phyloP scores from a whole-genome alignment of 768 basidiomycete genomes.

The Russula vinacea region DNA sequence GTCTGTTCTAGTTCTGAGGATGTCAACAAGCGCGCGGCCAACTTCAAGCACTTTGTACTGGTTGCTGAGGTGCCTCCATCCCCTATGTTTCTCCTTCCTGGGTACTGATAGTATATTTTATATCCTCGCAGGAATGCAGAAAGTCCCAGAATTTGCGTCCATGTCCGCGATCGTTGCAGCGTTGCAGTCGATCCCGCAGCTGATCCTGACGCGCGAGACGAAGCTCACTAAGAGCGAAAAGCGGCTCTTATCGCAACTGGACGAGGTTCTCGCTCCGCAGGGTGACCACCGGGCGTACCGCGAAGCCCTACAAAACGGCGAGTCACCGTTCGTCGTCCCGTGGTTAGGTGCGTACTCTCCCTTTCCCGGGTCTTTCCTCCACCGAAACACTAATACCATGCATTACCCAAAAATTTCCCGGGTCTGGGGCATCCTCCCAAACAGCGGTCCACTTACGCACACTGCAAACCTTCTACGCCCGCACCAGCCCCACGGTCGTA shows the following conservation, averaged over 20 bases:
- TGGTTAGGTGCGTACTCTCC: constrained; percentile 39
- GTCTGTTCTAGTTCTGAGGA: constrained; percentile 40
- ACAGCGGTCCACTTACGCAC: constrained; percentile 39
- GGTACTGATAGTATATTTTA: neutral
- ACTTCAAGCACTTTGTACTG: constrained; percentile 46
- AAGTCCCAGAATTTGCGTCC: constrained; percentile 46
- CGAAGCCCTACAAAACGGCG: constrained; percentile 35
- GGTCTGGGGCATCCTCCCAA: neutral
- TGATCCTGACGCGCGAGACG: constrained; percentile 33
- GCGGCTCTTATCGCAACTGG: constrained; percentile 34
- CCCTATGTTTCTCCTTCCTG: neutral
- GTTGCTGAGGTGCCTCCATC: constrained; percentile 39
- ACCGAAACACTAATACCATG: neutral
- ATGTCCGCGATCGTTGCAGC: constrained; percentile 44
- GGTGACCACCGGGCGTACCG: constrained; percentile 42
- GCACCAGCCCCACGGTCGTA: neutral
- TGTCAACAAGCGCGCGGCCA: constrained; percentile 39
- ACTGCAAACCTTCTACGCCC: constrained; percentile 11
- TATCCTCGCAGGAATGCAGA: constrained; percentile 41
- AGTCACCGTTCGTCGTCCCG: constrained; percentile 37
- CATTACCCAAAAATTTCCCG: neutral
- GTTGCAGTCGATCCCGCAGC: constrained; percentile 42
- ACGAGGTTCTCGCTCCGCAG: constrained; percentile 36
- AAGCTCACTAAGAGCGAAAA: constrained; percentile 27
- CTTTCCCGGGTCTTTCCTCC: neutral